Percentiles rank a stretch among this genome's conserved stretches.
Evolutionary conservation across 805 yeast genomes (phyloP).

Genomic region (Clavispora phyllophila): DNA sequence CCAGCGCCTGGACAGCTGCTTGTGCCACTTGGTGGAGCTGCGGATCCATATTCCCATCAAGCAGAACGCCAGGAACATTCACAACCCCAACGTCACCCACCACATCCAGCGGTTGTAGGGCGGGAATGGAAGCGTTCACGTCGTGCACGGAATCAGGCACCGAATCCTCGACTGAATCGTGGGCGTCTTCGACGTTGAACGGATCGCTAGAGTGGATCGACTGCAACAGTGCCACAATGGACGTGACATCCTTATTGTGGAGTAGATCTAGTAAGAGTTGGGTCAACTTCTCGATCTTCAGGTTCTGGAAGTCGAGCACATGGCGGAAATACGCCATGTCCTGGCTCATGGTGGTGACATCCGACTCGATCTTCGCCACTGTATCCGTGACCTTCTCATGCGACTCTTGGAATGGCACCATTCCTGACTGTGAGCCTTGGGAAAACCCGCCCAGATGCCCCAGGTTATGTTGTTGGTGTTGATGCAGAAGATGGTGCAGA

Average conservation of each 20-base stretch:
- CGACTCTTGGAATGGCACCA: conserved; percentile 10
- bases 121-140: conserved; percentile 6
- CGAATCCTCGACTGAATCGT: conserved; percentile 12
- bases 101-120: conserved; percentile 8
- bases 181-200: conserved; percentile 12
- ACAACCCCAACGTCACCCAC: conserved; percentile 8
- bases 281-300: conserved; percentile 35
- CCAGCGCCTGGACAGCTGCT: conserved; percentile 32
- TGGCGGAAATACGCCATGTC: conserved; percentile 34
- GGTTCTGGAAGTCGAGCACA: conserved; percentile 33
- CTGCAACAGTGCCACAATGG: conserved; percentile 27
- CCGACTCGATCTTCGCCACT: conserved; percentile 22
- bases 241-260: conserved; percentile 22
- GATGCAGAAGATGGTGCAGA: conserved; percentile 3
- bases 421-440: not conserved
- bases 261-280: conserved; percentile 27
- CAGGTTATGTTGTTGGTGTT: not conserved
- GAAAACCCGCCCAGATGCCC: conserved; percentile 1
- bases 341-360: conserved; percentile 21
- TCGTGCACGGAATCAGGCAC: conserved; percentile 13
- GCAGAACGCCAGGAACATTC: conserved; percentile 8
- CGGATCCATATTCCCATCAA: conserved; percentile 38
- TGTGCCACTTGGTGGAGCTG: conserved; percentile 37
- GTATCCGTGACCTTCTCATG: conserved; percentile 11
- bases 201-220: conserved; percentile 20